These are phyloP conservation scores for Cylindrotheca fusiformis DNA, from an alignment of 108 stramenopile species.

Conservation along the genomic window DNA sequence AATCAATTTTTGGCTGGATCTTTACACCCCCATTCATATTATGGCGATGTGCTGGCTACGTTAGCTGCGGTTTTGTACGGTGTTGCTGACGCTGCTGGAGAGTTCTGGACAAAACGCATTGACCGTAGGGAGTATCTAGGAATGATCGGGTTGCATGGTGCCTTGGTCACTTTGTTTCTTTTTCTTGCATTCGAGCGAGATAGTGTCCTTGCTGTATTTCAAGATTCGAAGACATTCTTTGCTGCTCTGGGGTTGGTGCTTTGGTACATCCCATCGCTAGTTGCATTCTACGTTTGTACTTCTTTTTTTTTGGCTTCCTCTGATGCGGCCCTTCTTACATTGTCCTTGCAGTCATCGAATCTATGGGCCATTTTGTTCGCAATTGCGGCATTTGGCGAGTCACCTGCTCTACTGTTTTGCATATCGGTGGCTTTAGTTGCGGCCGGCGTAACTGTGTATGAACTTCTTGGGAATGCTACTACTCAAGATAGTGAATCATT, in stretches of 20 bases:
- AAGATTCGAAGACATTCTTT: conserved; percentile 1
- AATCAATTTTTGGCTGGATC: not conserved
- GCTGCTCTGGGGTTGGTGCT: conserved; percentile 29
- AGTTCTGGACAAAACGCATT: conserved; percentile 56
- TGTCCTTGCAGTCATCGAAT: conserved; percentile 62
- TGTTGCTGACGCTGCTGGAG: conserved; percentile 60
- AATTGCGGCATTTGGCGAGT: conserved; percentile 26
- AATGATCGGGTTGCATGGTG: conserved; percentile 74
- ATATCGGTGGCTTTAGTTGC: conserved; percentile 72
- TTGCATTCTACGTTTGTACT: conserved; percentile 48
- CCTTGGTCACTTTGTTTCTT: conserved; percentile 40
- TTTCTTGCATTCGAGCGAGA: conserved; percentile 39
- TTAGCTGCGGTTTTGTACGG: conserved; percentile 54
- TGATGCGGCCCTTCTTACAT: conserved; percentile 73
- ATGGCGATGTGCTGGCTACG: conserved; percentile 63
- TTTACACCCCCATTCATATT: conserved; percentile 21
- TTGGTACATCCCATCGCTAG: conserved; percentile 41
- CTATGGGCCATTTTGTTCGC: conserved; percentile 73
- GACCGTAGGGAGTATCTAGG: conserved; percentile 72
- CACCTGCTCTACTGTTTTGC: conserved; percentile 73
- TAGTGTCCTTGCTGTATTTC: conserved; percentile 8
- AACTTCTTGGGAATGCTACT: conserved; percentile 36
- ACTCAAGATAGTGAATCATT: not conserved
- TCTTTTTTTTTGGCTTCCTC: conserved; percentile 52
- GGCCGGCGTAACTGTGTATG: conserved; percentile 85